phyloP scores from a whole-genome alignment of 106 monocot species.

The Allium cepa region DNA sequence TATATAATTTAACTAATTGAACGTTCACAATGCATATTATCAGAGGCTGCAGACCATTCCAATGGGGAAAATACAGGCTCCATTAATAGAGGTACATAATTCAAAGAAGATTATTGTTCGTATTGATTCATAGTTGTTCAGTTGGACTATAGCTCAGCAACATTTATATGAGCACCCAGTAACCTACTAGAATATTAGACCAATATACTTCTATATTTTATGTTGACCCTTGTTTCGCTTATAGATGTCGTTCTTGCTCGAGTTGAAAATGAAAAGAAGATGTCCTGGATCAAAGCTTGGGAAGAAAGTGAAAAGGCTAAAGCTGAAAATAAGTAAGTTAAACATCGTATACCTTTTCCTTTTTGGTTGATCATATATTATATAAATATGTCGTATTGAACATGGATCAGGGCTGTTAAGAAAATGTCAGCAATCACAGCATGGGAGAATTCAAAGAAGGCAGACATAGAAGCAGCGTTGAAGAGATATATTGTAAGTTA shows the following conservation, averaged over 20 bases:
- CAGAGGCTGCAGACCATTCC: no score
- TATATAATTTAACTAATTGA: no score
- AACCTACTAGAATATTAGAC: no score
- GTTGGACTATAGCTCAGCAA: no score
- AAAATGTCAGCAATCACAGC: slow-evolving; percentile 7
- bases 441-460: slow-evolving; percentile 16
- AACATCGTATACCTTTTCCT: neutral
- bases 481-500: slow-evolving; percentile 4
- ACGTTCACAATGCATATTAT: no score
- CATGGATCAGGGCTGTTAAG: slow-evolving; percentile 2
- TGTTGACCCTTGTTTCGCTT: neutral
- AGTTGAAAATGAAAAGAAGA: slow-evolving; percentile 36
- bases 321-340: slow-evolving; percentile 43
- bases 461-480: slow-evolving; percentile 6
- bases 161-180: no score
- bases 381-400: no score
- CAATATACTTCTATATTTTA: no score
- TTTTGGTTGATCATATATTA: no score
- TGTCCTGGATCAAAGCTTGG: slow-evolving; percentile 40
- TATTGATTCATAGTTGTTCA: no score
- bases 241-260: slow-evolving; percentile 26
- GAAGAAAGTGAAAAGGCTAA: slow-evolving; percentile 43
- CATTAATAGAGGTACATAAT: no score
- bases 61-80: neutral
- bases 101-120: no score